A percentile compares a stretch with the other conserved stretches of the same genome.
Evolutionary conservation across 192 early-diverging fungal genomes (phyloP).

Genomic region (Coemansia sp.): DNA sequence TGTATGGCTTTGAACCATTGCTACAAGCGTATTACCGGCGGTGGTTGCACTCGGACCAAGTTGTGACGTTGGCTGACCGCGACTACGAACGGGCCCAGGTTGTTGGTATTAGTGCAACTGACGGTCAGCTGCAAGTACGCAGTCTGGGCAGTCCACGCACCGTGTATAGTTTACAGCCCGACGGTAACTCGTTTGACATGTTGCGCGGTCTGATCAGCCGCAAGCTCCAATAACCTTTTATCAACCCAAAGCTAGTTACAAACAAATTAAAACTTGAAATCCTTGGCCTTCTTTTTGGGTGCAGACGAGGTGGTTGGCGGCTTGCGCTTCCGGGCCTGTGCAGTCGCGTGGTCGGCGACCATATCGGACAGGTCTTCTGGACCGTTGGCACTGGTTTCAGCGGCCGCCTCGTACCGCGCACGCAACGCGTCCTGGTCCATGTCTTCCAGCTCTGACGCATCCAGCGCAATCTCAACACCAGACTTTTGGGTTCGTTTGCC

Average conservation of each 20-base stretch:
- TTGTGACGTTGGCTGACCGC: constrained; percentile 64
- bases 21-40: constrained; percentile 73
- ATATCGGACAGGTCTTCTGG: constrained; percentile 84
- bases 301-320: constrained; percentile 56
- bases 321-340: constrained; percentile 70
- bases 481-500: constrained; percentile 58
- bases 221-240: constrained; percentile 44
- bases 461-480: constrained; percentile 80
- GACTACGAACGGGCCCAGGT: constrained; percentile 64
- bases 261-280: constrained; percentile 45
- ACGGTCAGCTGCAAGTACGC: constrained; percentile 73
- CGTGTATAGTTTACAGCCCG: constrained; percentile 82
- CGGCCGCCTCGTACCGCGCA: constrained; percentile 69
- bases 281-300: constrained; percentile 50
- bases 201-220: constrained; percentile 81
- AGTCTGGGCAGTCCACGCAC: constrained; percentile 57
- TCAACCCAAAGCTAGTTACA: too few species aligned
- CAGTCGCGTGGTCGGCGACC: constrained; percentile 78
- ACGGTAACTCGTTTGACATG: constrained; percentile 98
- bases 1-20: constrained; percentile 69
- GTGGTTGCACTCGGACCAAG: constrained; percentile 85
- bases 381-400: constrained; percentile 30
- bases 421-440: constrained; percentile 74
- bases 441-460: constrained; percentile 86
- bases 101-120: constrained; percentile 70